Base-by-base conservation (phyloP, 306 rosid species). In the Quercus mongolica region DNA sequence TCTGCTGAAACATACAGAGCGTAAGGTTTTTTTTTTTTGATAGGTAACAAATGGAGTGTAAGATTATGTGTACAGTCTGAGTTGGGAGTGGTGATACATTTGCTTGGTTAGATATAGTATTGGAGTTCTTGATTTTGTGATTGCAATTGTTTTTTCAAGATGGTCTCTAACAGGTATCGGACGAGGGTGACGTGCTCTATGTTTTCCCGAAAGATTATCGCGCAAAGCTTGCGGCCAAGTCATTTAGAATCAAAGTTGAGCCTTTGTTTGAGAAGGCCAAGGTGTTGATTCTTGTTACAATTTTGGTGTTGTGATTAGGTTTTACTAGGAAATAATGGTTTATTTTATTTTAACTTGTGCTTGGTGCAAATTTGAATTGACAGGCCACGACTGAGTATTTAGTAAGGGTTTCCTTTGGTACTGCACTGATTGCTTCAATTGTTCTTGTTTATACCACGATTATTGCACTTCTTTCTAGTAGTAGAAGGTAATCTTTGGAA, bases 321-420 rank as follows among this genome's bases (percentile, higher is more conserved):
- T 25, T 20, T 25, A 12, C 15, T 23, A 67, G 25, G 71, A 67
- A 52, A 28, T 56, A 64, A n/a, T 82, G 74, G 80, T 54, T 69
- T 49, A 23, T 76, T 20, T 80, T 49, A 59, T 49, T 70, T 57
- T 76, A 59, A 56, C 19, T 52, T 67, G 55, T 75, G 52, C 44
- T 55, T 74, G 73, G n/a, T 64, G 51, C 68, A 77, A 19, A 79
- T 5, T 56, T 76, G 46, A 49, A 81, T 82, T 91, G 76, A 69
- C 88, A 95, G 99, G 93, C 91, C 1, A 85, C 90, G 6, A 86
- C 87, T 6, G 98, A 90, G 88, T 95, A 95, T 86, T 69, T 95
- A 80, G 91, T 92, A 18, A 88, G 99, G 87, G 98, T 95, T 81
- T 90, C 99, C 15, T 95, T 95, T 87, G 99, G 99, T 59, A 95